Evolutionary conservation across 345 rosid genomes (phyloP).

Genomic region (Balakata baccata): DNA sequence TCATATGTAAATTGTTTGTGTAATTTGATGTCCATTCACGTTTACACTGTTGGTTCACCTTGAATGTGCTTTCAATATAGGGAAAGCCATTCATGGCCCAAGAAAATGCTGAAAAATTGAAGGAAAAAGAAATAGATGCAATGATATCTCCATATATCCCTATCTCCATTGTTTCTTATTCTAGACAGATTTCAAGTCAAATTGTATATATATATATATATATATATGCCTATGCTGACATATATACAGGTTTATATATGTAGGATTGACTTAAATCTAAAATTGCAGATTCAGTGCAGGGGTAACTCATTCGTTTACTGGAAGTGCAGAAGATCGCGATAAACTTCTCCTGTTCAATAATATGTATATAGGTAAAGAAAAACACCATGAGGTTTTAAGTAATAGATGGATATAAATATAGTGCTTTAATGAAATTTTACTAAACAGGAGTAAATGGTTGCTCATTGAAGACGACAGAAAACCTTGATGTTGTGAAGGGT

Average conservation of each 20-base stretch:
- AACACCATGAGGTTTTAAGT: background rate
- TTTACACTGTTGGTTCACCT: background rate
- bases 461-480: constrained; percentile 78
- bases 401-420: background rate
- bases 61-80: background rate
- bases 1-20: background rate
- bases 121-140: background rate
- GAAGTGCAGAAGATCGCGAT: constrained; percentile 62
- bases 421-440: background rate
- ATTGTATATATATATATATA: background rate
- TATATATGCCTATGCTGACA: background rate
- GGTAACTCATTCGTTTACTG: constrained; percentile 93
- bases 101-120: background rate
- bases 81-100: background rate
- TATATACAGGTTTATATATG: background rate
- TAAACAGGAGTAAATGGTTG: constrained; percentile 82
- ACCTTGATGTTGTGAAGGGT: constrained; percentile 68
- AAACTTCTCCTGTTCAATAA: constrained; percentile 72
- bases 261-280: constrained; percentile 7
- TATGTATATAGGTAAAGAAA: constrained; percentile 60
- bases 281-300: constrained; percentile 69
- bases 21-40: background rate
- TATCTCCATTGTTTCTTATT: background rate
- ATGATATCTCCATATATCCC: background rate
- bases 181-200: background rate